These are phyloP conservation scores for Talaromyces verruculosus DNA, from an alignment of 2,329 filamentous ascomycete genomes.

Conservation along the genomic window DNA sequence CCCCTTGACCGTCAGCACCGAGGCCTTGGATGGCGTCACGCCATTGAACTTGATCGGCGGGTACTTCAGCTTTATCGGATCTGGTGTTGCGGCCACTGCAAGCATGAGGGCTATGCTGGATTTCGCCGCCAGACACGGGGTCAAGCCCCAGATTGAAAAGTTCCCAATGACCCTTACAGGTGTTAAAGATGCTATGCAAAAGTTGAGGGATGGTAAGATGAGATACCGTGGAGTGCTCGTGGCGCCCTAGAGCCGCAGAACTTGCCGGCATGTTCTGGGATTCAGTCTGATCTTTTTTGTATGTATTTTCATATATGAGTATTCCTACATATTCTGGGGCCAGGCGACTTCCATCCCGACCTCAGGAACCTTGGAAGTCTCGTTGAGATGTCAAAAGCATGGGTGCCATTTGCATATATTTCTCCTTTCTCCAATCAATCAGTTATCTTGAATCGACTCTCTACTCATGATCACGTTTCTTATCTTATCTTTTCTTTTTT, in stretches of 20 bases:
- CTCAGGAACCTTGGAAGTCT: background rate
- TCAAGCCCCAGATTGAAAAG: slow-evolving; percentile 45
- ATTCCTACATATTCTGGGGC: background rate
- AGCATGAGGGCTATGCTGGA: slow-evolving; percentile 37
- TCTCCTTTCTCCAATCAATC: background rate
- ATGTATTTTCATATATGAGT: background rate
- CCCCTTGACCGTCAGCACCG: background rate
- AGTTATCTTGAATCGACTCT: background rate
- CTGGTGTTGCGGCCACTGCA: background rate
- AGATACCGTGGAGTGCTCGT: slow-evolving; percentile 7
- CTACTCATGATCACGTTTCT: background rate
- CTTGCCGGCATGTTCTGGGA: background rate
- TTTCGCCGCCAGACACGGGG: slow-evolving; percentile 42
- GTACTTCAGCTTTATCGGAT: slow-evolving; percentile 27
- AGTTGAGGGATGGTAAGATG: slow-evolving; percentile 1
- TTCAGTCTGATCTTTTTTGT: background rate
- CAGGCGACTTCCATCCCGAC: background rate
- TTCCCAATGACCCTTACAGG: slow-evolving; percentile 40
- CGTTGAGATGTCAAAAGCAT: background rate
- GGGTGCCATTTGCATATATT: background rate
- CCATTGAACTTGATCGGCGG: background rate
- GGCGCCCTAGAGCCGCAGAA: background rate
- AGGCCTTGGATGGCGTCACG: background rate
- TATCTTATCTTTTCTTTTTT: too few relatives aligned
- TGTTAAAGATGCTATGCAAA: background rate